phyloP scores from a whole-genome alignment of 129 eudicot genomes.

The Deinandra increscens region DNA sequence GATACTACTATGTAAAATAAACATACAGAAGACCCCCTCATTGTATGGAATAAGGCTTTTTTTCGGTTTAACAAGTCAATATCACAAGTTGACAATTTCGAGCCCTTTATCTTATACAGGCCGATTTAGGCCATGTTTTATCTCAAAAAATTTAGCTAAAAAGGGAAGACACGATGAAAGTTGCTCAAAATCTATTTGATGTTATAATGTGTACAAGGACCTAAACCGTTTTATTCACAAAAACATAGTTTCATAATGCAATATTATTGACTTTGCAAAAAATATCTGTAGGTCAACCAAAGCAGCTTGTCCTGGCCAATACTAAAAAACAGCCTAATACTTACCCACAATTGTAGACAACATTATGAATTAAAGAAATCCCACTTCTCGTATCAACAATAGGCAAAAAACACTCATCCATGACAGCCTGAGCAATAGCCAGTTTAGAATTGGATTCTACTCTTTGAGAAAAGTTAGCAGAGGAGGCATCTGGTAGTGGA shows the following conservation, averaged over 20 bases:
- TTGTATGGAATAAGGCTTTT: not conserved
- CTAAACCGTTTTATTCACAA: not conserved
- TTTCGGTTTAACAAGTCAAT: not conserved
- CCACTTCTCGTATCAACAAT: conserved; percentile 83
- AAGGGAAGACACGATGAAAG: not conserved
- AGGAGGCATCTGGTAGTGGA: conserved; percentile 42
- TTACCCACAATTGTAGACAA: conserved; percentile 92
- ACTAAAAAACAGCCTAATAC: conserved; percentile 16
- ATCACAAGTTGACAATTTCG: not conserved
- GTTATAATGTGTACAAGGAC: not conserved
- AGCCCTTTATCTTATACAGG: not conserved
- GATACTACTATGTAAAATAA: conserved; percentile 3
- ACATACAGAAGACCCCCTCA: not conserved
- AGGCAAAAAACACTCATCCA: conserved; percentile 94
- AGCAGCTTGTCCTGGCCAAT: not conserved
- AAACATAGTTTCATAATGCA: not conserved
- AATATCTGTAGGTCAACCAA: not conserved
- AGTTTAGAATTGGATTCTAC: conserved; percentile 88
- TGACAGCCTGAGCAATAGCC: conserved; percentile 74
- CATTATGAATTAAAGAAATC: conserved; percentile 73
- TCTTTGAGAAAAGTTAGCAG: conserved; percentile 48
- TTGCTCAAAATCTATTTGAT: not conserved
- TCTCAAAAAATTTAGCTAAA: not conserved
- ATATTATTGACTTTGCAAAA: not conserved
- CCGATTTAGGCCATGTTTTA: not conserved